Evolutionary conservation across 2,329 filamentous ascomycete genomes (phyloP).

Genomic region (Fusarium concolor): DNA sequence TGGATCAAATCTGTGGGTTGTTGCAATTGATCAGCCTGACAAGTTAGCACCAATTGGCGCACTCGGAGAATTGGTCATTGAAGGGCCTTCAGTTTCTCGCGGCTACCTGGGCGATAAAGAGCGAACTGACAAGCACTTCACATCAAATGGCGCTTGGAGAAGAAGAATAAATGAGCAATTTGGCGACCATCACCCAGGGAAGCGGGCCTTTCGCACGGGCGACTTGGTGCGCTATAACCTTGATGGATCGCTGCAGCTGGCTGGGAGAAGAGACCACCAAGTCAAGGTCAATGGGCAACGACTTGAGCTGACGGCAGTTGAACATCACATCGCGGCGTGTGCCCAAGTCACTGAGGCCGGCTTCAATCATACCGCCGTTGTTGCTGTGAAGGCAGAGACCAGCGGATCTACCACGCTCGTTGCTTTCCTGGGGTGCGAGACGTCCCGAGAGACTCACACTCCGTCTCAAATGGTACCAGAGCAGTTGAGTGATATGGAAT

Average conservation of each 20-base stretch:
- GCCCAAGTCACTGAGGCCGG: background rate
- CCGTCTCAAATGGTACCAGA: background rate
- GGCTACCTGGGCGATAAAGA: background rate
- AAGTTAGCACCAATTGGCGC: conserved; percentile 6
- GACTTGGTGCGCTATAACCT: conserved; percentile 9
- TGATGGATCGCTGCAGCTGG: background rate
- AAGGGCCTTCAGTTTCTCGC: background rate
- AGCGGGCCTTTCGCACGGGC: background rate
- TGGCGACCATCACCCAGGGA: background rate
- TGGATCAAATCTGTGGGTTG: conserved; percentile 1
- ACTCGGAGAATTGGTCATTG: background rate
- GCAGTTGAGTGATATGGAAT: background rate
- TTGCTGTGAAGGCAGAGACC: background rate
- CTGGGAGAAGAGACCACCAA: conserved; percentile 6
- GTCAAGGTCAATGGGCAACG: conserved; percentile 8
- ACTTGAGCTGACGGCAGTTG: background rate
- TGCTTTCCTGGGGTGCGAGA: background rate
- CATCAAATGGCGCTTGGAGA: background rate
- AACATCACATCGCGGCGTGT: background rate
- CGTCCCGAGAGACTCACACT: background rate
- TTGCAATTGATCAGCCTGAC: background rate
- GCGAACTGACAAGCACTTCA: background rate
- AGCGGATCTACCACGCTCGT: background rate
- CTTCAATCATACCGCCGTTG: background rate
- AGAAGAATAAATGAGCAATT: background rate